Evolutionary conservation across 140 eudicot genomes (phyloP).

Genomic region (Anethum foeniculum): DNA sequence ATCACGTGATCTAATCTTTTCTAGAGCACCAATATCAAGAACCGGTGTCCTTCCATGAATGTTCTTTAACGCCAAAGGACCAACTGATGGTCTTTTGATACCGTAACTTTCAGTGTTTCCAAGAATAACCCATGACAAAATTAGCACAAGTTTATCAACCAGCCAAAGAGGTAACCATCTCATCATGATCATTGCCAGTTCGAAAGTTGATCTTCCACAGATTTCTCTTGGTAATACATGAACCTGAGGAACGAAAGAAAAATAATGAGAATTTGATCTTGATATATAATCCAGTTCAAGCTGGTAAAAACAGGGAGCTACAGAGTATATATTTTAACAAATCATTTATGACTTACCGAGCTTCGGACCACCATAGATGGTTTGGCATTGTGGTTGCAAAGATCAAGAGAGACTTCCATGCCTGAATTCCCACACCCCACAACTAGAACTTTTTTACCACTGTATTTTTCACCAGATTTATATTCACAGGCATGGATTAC

Average conservation of each 20-base stretch:
- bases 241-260: slow-evolving; percentile 37
- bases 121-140: slow-evolving; percentile 52
- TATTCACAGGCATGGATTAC: slow-evolving; percentile 75
- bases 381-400: slow-evolving; percentile 63
- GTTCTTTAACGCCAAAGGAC: slow-evolving; percentile 67
- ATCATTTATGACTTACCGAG: slow-evolving; percentile 51
- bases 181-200: slow-evolving; percentile 50
- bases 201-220: slow-evolving; percentile 64
- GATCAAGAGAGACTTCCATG: slow-evolving; percentile 96
- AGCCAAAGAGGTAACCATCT: slow-evolving; percentile 84
- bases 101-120: slow-evolving; percentile 67
- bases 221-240: slow-evolving; percentile 82
- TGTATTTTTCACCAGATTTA: slow-evolving; percentile 58
- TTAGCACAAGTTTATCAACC: slow-evolving; percentile 52
- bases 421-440: slow-evolving; percentile 97
- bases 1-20: slow-evolving; percentile 53
- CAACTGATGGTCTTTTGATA: slow-evolving; percentile 56
- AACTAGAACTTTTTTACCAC: slow-evolving; percentile 68
- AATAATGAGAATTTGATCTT: slow-evolving; percentile 7
- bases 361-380: slow-evolving; percentile 84
- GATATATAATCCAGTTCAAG: not conserved
- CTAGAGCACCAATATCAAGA: slow-evolving; percentile 71
- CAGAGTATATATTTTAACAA: no score
- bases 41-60: slow-evolving; percentile 74
- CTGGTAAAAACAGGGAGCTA: not conserved